Conservation (phyloP, 139 green algal species). For the Penium margaritaceum region DNA sequence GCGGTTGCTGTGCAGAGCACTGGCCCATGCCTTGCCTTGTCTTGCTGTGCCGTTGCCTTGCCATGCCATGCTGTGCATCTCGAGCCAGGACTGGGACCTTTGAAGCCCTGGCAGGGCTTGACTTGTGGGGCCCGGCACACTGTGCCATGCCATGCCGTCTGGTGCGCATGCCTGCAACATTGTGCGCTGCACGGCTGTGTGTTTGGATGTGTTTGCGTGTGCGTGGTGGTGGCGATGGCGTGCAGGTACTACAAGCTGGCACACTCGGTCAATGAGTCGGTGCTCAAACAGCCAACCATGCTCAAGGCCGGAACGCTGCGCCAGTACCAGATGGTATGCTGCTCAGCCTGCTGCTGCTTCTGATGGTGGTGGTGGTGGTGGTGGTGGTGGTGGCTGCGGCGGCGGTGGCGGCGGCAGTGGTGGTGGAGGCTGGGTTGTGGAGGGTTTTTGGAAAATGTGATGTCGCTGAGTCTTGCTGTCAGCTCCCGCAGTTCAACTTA, state of each 20-base stretch:
- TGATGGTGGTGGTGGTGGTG: background rate
- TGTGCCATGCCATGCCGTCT: background rate
- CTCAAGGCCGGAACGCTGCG: constrained; percentile 45
- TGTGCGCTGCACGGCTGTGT: background rate
- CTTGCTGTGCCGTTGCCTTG: no score
- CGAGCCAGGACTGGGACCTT: background rate
- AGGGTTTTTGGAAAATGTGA: no score
- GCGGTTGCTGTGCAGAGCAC: no score
- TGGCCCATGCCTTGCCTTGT: no score
- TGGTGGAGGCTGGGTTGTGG: background rate
- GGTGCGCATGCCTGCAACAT: background rate
- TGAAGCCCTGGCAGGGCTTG: background rate
- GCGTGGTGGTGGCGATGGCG: background rate
- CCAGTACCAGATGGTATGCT: background rate
- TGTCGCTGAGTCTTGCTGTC: background rate
- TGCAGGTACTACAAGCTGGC: constrained; percentile 63
- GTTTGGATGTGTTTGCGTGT: background rate
- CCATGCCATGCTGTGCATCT: background rate
- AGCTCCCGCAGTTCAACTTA: background rate
- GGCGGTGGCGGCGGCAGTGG: background rate
- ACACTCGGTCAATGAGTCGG: constrained; percentile 58
- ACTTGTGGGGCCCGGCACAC: background rate
- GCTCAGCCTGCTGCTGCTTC: background rate
- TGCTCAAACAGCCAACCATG: constrained; percentile 64
- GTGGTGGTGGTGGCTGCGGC: background rate